Evolutionary conservation across 2,329 filamentous ascomycete genomes (phyloP).

Genomic region (Paraphoma sp.): DNA sequence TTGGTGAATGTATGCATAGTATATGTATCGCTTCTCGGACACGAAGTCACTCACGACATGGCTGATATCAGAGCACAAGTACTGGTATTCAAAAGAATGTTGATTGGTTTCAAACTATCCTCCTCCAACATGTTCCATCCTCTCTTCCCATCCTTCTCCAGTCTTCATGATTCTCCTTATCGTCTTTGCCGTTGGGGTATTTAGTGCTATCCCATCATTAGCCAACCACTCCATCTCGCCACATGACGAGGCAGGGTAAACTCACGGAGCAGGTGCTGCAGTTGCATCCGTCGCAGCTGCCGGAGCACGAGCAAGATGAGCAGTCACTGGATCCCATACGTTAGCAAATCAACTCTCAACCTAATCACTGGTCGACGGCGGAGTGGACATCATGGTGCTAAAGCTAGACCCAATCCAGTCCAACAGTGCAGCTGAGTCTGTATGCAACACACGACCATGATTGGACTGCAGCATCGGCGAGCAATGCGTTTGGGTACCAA

Average conservation of each 20-base stretch:
- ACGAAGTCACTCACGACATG: background rate
- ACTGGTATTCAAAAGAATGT: no score
- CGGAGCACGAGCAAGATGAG: slow-evolving; percentile 22
- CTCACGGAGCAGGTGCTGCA: slow-evolving; percentile 31
- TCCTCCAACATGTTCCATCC: background rate
- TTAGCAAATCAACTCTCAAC: background rate
- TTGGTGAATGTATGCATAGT: background rate
- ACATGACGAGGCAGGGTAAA: background rate
- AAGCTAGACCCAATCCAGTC: slow-evolving; percentile 6
- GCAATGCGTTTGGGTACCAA: background rate
- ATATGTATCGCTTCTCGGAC: background rate
- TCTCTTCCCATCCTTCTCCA: background rate
- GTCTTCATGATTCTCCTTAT: background rate
- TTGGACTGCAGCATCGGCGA: background rate
- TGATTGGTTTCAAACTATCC: no score
- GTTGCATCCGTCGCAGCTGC: slow-evolving; percentile 35
- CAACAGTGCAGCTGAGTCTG: background rate
- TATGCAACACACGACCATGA: background rate
- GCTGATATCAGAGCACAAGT: no score
- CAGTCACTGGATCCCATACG: slow-evolving; percentile 1
- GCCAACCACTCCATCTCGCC: background rate
- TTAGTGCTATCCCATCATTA: background rate
- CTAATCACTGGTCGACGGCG: background rate
- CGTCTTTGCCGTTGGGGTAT: background rate
- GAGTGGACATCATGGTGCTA: slow-evolving; percentile 15